These are phyloP conservation scores for Aspergillus flavus DNA, from an alignment of 2,329 filamentous ascomycete genomes.

Conservation along the genomic window DNA sequence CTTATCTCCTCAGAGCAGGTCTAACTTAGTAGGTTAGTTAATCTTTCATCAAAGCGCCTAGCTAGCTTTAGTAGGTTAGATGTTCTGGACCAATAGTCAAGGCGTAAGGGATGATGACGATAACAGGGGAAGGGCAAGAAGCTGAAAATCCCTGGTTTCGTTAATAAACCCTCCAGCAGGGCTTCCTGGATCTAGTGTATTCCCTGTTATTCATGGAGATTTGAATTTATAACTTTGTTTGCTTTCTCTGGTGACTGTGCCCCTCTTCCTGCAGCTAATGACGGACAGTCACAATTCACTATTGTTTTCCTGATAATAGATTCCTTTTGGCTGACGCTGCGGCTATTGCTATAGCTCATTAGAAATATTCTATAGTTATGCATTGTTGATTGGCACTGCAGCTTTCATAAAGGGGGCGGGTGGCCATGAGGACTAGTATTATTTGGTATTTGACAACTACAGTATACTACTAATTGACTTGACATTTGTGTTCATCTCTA, in stretches of 20 bases:
- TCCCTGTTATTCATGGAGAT: neutral
- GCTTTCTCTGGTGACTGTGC: neutral
- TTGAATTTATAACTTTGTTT: neutral
- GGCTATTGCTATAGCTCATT: neutral
- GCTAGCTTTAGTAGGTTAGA: neutral
- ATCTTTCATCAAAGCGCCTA: neutral
- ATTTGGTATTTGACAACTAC: neutral
- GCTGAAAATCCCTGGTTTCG: slow-evolving; percentile 14
- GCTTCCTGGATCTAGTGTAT: neutral
- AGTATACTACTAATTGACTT: neutral
- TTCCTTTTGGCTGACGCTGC: neutral
- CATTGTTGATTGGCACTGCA: too few relatives aligned
- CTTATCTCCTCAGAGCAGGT: neutral
- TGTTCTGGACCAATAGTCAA: slow-evolving; percentile 12
- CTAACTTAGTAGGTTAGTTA: neutral
- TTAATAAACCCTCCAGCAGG: neutral
- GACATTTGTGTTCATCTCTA: neutral
- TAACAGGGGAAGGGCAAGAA: slow-evolving; percentile 7
- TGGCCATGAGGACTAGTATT: neutral
- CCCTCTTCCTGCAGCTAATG: neutral
- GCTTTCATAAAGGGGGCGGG: neutral
- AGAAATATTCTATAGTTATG: neutral
- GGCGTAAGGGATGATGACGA: slow-evolving; percentile 14
- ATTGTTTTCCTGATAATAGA: neutral
- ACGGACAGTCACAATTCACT: neutral